These are phyloP conservation scores for Paraphaeosphaeria minitans DNA, from an alignment of 2,329 filamentous ascomycete genomes.

Conservation along the genomic window DNA sequence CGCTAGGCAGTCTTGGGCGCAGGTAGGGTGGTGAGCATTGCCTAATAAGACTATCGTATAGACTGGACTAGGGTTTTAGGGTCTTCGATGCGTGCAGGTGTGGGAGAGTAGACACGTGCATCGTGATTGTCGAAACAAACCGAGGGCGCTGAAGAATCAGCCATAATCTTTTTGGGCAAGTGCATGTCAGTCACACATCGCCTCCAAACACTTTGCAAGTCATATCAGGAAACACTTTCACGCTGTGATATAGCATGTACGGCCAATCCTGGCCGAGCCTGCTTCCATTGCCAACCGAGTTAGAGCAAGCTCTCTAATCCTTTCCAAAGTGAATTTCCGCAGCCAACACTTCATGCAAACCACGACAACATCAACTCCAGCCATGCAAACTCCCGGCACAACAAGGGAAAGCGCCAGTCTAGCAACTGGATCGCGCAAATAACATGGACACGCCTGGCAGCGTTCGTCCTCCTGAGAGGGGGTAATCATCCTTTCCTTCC, in stretches of 20 bases:
- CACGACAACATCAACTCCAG: slow-evolving; percentile 1
- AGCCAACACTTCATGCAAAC: not conserved
- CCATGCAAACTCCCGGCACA: slow-evolving; percentile 1
- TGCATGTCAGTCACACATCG: too few species aligned
- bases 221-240: not conserved
- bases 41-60: not conserved
- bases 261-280: not conserved
- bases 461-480: slow-evolving; percentile 15
- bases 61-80: not conserved
- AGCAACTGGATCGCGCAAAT: slow-evolving; percentile 35
- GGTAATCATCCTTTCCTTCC: slow-evolving; percentile 11
- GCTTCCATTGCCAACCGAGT: not conserved
- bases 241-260: not conserved
- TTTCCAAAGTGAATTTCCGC: not conserved
- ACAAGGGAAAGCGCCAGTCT: slow-evolving; percentile 26
- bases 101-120: not conserved
- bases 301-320: not conserved
- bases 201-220: too few species aligned
- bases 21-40: not conserved
- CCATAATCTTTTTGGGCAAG: too few species aligned
- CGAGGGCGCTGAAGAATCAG: too few species aligned
- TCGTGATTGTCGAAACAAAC: too few species aligned
- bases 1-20: not conserved
- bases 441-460: slow-evolving; percentile 19
- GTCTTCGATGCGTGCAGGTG: not conserved